Conservation (phyloP, 768 basidiomycete genomes). For the Lactarius pseudohatsudake region DNA sequence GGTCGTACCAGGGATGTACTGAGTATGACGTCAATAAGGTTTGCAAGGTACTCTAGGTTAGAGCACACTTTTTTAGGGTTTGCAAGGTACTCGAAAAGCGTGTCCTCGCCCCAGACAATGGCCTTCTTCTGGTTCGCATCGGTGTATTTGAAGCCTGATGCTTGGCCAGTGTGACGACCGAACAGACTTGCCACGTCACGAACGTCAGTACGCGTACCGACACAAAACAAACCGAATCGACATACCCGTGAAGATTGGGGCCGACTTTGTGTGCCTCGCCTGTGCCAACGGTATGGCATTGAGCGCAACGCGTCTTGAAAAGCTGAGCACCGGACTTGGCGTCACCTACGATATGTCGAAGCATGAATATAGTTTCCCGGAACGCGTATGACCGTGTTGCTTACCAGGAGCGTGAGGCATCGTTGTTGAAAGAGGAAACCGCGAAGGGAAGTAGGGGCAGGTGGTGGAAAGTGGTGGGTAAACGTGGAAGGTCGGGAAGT, state of each 20-base stretch:
- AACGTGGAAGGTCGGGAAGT: background rate
- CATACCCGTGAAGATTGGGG: conserved; percentile 92
- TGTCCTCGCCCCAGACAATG: conserved; percentile 78
- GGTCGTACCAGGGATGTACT: conserved; percentile 97
- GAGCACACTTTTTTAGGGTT: conserved; percentile 90
- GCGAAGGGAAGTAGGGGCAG: background rate
- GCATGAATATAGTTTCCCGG: background rate
- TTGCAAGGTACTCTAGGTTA: background rate
- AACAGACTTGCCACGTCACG: conserved; percentile 53
- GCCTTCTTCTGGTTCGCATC: conserved; percentile 96
- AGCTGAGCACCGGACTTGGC: conserved; percentile 85
- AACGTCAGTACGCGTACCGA: conserved; percentile 4
- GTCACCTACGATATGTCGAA: conserved; percentile 57
- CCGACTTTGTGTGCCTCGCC: conserved; percentile 88
- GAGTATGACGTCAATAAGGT: background rate
- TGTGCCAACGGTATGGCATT: conserved; percentile 86
- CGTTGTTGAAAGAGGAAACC: conserved; percentile 21
- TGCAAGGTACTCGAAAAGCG: conserved; percentile 94
- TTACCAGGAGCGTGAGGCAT: conserved; percentile 49
- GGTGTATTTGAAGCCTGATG: conserved; percentile 85
- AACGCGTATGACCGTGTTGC: conserved; percentile 29
- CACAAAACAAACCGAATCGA: conserved; percentile 6
- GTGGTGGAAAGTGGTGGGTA: conserved; percentile 2
- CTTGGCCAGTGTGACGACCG: conserved; percentile 85
- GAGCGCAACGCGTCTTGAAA: conserved; percentile 95